Evolutionary conservation across 148 eudicot genomes (phyloP).

Genomic region (Mesembryanthemum crystallinum): DNA sequence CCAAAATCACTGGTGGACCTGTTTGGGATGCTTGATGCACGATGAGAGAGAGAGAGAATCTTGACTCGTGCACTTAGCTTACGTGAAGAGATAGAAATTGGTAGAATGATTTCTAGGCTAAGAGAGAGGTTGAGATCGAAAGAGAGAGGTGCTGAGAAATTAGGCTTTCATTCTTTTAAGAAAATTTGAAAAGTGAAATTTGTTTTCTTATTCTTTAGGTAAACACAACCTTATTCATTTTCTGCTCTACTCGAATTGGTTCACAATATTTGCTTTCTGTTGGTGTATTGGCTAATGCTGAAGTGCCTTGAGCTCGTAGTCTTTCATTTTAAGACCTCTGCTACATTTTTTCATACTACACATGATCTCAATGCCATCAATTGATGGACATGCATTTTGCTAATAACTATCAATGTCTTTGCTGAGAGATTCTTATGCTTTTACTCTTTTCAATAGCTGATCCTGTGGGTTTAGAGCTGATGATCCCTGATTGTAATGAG

Average conservation of each 20-base stretch:
- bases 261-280: neutral
- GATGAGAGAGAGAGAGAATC: too few species aligned
- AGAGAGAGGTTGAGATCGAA: too few species aligned
- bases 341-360: neutral
- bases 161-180: too few species aligned
- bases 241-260: neutral
- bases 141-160: too few species aligned
- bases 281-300: neutral
- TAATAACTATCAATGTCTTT: neutral
- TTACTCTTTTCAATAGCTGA: conserved; percentile 47
- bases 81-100: too few species aligned
- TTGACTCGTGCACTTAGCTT: too few species aligned
- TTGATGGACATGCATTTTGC: neutral
- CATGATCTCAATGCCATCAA: neutral
- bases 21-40: too few species aligned
- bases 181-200: too few species aligned
- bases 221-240: too few species aligned
- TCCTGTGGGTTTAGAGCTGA: conserved; percentile 73
- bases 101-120: too few species aligned
- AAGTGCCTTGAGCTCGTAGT: neutral
- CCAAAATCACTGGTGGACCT: too few species aligned
- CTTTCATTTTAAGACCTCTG: neutral
- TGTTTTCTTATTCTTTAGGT: too few species aligned
- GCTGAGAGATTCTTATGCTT: neutral
- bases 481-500: conserved; percentile 74